Evolutionary conservation across 1,284 basidiomycete genomes (phyloP), one percentile per base, ranked within the genome.

Genomic region (Psilocybe mexicana): DNA sequence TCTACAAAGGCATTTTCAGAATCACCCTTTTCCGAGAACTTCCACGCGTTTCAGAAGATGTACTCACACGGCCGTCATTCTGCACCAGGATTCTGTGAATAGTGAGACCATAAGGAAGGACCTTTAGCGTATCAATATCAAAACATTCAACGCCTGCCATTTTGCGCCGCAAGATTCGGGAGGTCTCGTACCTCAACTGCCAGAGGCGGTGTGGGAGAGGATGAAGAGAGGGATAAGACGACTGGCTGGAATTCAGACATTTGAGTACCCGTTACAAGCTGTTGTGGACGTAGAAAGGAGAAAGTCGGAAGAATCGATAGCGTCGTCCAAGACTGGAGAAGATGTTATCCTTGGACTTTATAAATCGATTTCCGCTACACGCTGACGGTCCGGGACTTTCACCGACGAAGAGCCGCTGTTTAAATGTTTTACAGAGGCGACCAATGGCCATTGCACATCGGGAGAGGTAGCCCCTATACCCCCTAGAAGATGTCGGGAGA

Each of bases 101-200:
- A 10, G 86, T 88, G 58, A 89, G 71, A 8, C 88, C 87, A 63
- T 80, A 76, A 5, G 88, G 87, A 42, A 89, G 74, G 60, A 89
- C 72, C 86, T 88, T 61, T 12, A 14, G 26, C 42, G 52, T 28
- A 52, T 43, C 46, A 59, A 1, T 23, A 33, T 43, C 53, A n/a
- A 38, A 23, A 42, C 23, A 54, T 49, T 49, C 28, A 46, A 49
- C 26, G 51, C 11, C 42, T 50, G 44, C 36, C 48, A 54, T 55
- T 40, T 40, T 40, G 38, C 38, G 38, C 38, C 38, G 38, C 12
- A 24, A 44, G 35, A 50, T 44, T 33, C 30, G 49, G 40, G 33
- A 46, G 36, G 43, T 55, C 6, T 52, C 69, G 54, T 64, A 82
- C 84, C 79, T 87, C 85, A 24, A 86, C 67, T 7, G 81, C 82